A percentile compares a stretch with the other conserved stretches of the same genome.
These are phyloP conservation scores for Sphagnurus paluster DNA, from an alignment of 1,284 basidiomycete species.

Conservation along the genomic window DNA sequence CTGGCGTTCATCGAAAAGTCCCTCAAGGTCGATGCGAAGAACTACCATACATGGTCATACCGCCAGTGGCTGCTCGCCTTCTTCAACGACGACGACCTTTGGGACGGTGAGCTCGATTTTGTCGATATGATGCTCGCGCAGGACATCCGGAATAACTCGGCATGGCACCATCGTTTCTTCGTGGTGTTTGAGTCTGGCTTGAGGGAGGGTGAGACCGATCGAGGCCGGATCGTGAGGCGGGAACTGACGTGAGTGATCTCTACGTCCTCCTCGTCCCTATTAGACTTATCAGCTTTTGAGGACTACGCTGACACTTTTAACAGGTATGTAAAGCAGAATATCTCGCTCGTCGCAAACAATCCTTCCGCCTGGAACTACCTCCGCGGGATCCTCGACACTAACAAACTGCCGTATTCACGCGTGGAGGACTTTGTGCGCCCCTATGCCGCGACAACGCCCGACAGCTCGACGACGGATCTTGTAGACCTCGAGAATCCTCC, in stretches of 20 bases:
- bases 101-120: slow-evolving; percentile 79
- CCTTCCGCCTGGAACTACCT: slow-evolving; percentile 94
- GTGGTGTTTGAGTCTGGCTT: slow-evolving; percentile 76
- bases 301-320: not conserved
- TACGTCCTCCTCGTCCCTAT: slow-evolving; percentile 7
- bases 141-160: slow-evolving; percentile 95
- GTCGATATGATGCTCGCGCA: slow-evolving; percentile 72
- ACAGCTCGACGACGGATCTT: slow-evolving; percentile 38
- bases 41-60: slow-evolving; percentile 97
- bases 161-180: slow-evolving; percentile 98
- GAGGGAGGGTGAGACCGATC: slow-evolving; percentile 56
- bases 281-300: too few species aligned
- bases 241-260: slow-evolving; percentile 66
- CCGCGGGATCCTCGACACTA: slow-evolving; percentile 69
- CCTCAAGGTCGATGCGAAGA: slow-evolving; percentile 80
- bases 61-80: slow-evolving; percentile 89
- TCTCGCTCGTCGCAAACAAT: slow-evolving; percentile 89
- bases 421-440: slow-evolving; percentile 63
- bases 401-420: slow-evolving; percentile 55
- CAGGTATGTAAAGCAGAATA: slow-evolving; percentile 71
- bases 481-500: slow-evolving; percentile 75
- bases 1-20: slow-evolving; percentile 77
- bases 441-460: slow-evolving; percentile 49
- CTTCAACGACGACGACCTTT: slow-evolving; percentile 71
- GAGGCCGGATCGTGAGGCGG: slow-evolving; percentile 54